Percentiles rank a stretch among this genome's conserved stretches.
Conservation (phyloP, 2,329 filamentous ascomycete species). For the Cercospora citrullina region DNA sequence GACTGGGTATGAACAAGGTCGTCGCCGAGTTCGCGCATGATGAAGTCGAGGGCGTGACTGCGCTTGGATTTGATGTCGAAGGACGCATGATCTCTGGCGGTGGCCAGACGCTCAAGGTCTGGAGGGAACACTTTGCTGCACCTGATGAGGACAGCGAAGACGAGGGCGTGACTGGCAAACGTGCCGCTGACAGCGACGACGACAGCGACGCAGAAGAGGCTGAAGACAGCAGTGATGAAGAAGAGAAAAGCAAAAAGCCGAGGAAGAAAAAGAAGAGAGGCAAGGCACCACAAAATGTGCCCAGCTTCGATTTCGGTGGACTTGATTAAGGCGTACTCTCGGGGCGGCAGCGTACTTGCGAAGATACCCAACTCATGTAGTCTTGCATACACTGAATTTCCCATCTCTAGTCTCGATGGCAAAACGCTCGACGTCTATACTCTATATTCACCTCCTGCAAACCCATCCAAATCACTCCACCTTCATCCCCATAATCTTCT, state of each 20-base stretch:
- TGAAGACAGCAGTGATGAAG: conserved; percentile 42
- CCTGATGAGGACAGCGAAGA: conserved; percentile 55
- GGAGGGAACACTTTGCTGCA: conserved; percentile 69
- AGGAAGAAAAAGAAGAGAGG: conserved; percentile 46
- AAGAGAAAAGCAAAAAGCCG: conserved; percentile 45
- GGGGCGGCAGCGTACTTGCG: not conserved
- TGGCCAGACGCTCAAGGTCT: conserved; percentile 82
- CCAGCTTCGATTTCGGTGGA: conserved; percentile 35
- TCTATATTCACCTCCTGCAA: not conserved
- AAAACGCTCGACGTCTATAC: not conserved
- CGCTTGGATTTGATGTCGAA: conserved; percentile 77
- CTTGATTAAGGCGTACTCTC: conserved; percentile 31
- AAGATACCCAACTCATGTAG: conserved; percentile 15
- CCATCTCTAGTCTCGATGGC: not conserved
- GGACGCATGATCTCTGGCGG: conserved; percentile 89
- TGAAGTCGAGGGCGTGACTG: conserved; percentile 81
- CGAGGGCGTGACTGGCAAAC: conserved; percentile 42
- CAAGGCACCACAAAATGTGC: conserved; percentile 33
- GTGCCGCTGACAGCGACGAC: conserved; percentile 53
- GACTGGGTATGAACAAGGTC: conserved; percentile 71
- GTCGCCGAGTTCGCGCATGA: conserved; percentile 71
- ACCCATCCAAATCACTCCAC: not conserved
- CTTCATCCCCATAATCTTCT: conserved; percentile 1
- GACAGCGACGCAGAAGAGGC: conserved; percentile 42
- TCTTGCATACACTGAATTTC: not conserved